Base-by-base conservation (phyloP, 2,329 filamentous ascomycete species). In the Capronia americana region DNA sequence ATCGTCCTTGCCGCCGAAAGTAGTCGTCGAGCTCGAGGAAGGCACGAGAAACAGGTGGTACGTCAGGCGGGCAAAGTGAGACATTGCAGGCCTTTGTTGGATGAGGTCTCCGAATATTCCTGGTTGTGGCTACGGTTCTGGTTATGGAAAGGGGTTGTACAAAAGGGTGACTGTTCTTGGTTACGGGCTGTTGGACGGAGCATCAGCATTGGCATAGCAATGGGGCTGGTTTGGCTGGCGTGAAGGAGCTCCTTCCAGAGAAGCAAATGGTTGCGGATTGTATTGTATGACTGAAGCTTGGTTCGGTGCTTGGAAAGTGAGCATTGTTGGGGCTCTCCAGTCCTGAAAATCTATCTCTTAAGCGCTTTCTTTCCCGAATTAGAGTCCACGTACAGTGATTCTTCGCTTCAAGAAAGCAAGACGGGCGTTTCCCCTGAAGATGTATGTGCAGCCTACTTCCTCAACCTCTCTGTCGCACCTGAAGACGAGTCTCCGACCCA, bases 11-110 rank as follows among this genome's bases (percentile, higher is more conserved):
- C 50, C 53, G 1, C 54, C 65, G n/a, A 66, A 67, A 48, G 61
- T 70, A 20, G 62, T 44, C n/a, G 61, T 70, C 57, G 68, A 70
- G 54, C 65, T 70, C 20, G 68, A 70, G 54, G 56, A 61, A 60
- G 68, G 68, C 14, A 67, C 66, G 2, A 46, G 44, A 28, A 67
- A 60, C 48, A 64, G 68, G 56, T 70, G 65, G 65, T 70, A 61
- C 41, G 53, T 70, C 57, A 57, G 65, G 41, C 62, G 68, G 26
- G 59, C 61, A 46, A 67, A 61, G 41, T 69, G 57, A 66, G 50
- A 11, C 38, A 24, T n/a, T 24, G 6, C 10, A 26, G 24, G 17
- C 17, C 7, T 50, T 59, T 26, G 48, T 51, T 20, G 26, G 20
- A 26, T 28, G 10, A 24, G 23, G 20, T 51, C n/a, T n/a, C n/a